A percentile compares a stretch with the other conserved stretches of the same genome.
These are phyloP conservation scores for Globisporangium echinulatum DNA, from an alignment of 352 stramenopile genomes.

Conservation along the genomic window DNA sequence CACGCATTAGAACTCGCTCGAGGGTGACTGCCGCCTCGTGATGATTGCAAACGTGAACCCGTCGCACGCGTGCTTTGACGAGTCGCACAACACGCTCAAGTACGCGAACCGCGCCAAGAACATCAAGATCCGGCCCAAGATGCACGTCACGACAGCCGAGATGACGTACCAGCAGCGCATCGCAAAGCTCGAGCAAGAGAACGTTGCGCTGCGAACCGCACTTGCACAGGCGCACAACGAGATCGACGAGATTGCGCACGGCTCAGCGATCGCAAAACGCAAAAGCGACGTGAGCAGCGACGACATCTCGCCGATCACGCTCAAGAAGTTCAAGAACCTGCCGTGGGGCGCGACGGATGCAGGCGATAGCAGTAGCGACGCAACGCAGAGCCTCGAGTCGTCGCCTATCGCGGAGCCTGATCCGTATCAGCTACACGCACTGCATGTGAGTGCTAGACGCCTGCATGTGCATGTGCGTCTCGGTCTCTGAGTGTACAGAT, in stretches of 20 bases:
- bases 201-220: constrained; percentile 29
- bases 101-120: constrained; percentile 87
- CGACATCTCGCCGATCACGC: constrained; percentile 25
- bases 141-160: constrained; percentile 74
- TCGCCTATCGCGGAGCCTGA: constrained; percentile 7
- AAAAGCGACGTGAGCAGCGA: constrained; percentile 26
- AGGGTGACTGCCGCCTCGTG: constrained; percentile 84
- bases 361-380: too few species aligned
- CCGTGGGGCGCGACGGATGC: constrained; percentile 10
- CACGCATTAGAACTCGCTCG: constrained; percentile 57
- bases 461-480: neutral
- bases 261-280: constrained; percentile 17
- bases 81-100: constrained; percentile 89
- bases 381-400: neutral
- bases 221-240: constrained; percentile 25
- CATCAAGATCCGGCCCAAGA: constrained; percentile 84
- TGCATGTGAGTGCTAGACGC: constrained; percentile 6
- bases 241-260: constrained; percentile 11
- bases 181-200: constrained; percentile 50
- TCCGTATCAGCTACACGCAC: neutral
- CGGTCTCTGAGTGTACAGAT: too few species aligned
- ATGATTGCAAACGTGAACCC: constrained; percentile 89
- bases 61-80: constrained; percentile 74
- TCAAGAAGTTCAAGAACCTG: constrained; percentile 41
- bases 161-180: constrained; percentile 61